These are phyloP conservation scores for Neurospora sp. DNA, from an alignment of 495 filamentous ascomycete genomes.

Conservation along the genomic window DNA sequence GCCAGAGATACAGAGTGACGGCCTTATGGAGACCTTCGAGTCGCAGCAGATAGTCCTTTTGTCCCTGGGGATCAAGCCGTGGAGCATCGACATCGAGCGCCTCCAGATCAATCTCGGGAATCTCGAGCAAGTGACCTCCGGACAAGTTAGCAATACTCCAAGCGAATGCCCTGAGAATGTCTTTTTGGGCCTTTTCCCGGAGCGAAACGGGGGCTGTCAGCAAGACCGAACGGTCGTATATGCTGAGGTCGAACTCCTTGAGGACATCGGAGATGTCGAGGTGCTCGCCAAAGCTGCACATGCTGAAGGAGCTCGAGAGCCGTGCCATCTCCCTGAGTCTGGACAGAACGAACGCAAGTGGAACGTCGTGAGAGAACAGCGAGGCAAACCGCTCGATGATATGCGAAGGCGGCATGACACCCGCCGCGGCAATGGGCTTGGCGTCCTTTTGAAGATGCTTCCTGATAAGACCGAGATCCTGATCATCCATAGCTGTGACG, in stretches of 20 bases:
- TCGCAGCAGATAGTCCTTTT: conserved; percentile 44
- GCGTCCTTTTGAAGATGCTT: conserved; percentile 52
- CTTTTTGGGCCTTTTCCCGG: conserved; percentile 23
- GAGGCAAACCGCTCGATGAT: conserved; percentile 61
- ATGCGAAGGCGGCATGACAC: conserved; percentile 55
- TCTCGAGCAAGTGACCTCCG: conserved; percentile 55
- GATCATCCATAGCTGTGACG: conserved; percentile 69
- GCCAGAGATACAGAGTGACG: conserved; percentile 80
- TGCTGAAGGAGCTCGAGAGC: conserved; percentile 55
- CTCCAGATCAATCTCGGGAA: conserved; percentile 53
- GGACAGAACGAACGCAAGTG: conserved; percentile 66
- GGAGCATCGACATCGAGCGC: conserved; percentile 45
- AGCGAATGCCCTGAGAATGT: conserved; percentile 50
- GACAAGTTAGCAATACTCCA: conserved; percentile 53
- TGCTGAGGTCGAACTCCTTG: conserved; percentile 52
- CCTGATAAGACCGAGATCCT: conserved; percentile 54
- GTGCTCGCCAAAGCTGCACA: conserved; percentile 52
- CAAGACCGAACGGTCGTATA: conserved; percentile 65
- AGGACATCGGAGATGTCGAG: conserved; percentile 60
- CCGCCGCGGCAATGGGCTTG: conserved; percentile 60
- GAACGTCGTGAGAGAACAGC: conserved; percentile 66
- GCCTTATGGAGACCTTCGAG: conserved; percentile 73
- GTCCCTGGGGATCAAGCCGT: conserved; percentile 22
- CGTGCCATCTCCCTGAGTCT: conserved; percentile 56
- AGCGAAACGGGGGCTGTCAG: conserved; percentile 53